Evolutionary conservation across 2,329 filamentous ascomycete genomes (phyloP), one percentile per base, ranked within the genome.

Genomic region (Cladophialophora carrionii): DNA sequence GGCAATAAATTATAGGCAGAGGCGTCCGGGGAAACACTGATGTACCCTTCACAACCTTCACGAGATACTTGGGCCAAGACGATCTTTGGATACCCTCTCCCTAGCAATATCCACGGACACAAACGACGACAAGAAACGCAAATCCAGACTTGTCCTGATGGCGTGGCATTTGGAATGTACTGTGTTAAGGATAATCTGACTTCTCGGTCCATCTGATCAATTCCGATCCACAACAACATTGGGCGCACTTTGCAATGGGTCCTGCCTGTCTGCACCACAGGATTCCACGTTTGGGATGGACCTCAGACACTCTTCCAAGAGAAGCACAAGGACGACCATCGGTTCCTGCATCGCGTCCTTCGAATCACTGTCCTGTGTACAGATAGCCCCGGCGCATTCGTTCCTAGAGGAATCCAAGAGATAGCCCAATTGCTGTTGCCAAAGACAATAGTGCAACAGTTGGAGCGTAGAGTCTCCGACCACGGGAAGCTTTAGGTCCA

Each of bases 351-450:
- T n/a, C 17, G 48, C 22, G 9, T 7, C 48, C 8, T 9, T 5
- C 6, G 48, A 14, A 8, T 51, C 24, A 29, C 48, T 26, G 20
- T 4, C 22, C 9, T 9, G 5, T 29, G 37, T n/a, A n/a, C 17
- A 43, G 6, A 20, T n/a, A 51, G 24, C 24, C 48, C 9, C 24
- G 20, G 48, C 10, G 20, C 20, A 51, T 22, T 51, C 48, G 9
- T 14, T 51, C 48, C 20, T 26, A 51, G 20, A 51, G 48, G 10
- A 51, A 51, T 29, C 48, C 48, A 51, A 51, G 24, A 12, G 48
- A 20, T 14, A 51, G 10, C 12, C 14, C 20, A 20, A 51, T 26
- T 22, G 48, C 48, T 51, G 22, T 51, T 12, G 48, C 48, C 48
- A 51, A 29, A 51, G 24, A 51, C 22, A 51, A 29, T 12, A 51